Base-by-base conservation (phyloP, 75 land plant genomes). In the Picea sitchensis region DNA sequence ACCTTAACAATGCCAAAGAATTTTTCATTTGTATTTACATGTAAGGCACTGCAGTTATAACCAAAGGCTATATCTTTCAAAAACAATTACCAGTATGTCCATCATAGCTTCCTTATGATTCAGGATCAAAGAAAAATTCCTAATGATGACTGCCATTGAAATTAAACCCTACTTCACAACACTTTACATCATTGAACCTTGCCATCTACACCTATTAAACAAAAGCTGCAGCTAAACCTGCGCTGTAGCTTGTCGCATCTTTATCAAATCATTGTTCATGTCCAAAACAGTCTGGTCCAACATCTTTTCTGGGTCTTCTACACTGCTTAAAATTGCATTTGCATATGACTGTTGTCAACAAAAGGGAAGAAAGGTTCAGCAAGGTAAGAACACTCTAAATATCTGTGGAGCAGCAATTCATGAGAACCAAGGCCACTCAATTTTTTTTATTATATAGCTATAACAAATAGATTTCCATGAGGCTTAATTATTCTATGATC, bases 221-320 rank as follows among this genome's bases (percentile, higher is more conserved):
- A 71, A 71, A 71, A 44, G 44, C 2, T 32, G 51, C 41, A 44
- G 15, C 34, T 68, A 76, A 78, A 98, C 99, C 90, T 95, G 99
- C 14, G 99, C 99, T 64, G 99, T 91, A 18, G 99, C 98, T 72
- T 98, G 99, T 11, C 99, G 91, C 96, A 98, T 92, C 83, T 95
- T 98, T 77, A 76, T 85, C 79, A 98, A 86, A 79, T 98, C 99
- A 81, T 96, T 96, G 81, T 93, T 98, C 99, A 98, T 98, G 82
- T 98, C 99, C 60, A 95, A 75, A 14, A 98, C 99, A 54, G 99
- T 85, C 77, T 98, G 99, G 12, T 98, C 99, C 81, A 98, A 83
- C 32, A 98, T 91, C 83, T 95, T 98, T 76, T 98, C 99, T n/a
- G 99, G 99, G 80, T 98, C 99, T 81, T 98, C 99, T 32, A 98